These are phyloP conservation scores for Colletotrichum filicis DNA, from an alignment of 2,329 filamentous ascomycete species.

Conservation along the genomic window DNA sequence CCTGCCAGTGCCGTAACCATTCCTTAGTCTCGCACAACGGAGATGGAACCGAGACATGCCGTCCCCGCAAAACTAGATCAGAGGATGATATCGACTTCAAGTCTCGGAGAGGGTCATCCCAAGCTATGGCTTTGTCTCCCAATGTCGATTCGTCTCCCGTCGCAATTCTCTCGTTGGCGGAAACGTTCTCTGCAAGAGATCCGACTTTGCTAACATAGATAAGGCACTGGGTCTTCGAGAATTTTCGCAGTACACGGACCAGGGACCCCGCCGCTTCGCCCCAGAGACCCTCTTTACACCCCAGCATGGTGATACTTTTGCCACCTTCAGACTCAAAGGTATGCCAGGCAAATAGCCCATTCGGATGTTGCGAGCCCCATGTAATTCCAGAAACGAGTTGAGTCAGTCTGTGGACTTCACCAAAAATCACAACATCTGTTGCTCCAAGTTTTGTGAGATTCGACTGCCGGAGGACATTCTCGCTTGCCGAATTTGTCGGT, in stretches of 20 bases:
- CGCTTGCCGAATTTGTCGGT: too few species aligned
- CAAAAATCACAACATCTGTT: too few species aligned
- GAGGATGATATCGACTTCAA: not conserved
- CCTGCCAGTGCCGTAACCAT: not conserved
- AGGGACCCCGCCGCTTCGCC: not conserved
- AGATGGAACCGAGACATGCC: not conserved
- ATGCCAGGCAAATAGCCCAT: not conserved
- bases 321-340: not conserved
- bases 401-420: not conserved
- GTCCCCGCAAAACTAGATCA: not conserved
- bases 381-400: not conserved
- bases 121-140: not conserved
- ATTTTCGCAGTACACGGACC: not conserved
- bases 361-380: not conserved
- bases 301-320: not conserved
- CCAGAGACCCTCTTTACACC: not conserved
- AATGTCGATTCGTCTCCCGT: not conserved
- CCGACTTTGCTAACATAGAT: not conserved
- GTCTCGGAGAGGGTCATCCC: not conserved
- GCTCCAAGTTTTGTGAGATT: too few species aligned
- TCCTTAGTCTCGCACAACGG: not conserved
- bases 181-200: not conserved
- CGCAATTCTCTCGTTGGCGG: not conserved
- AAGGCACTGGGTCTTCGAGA: not conserved
- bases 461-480: too few species aligned